These are phyloP conservation scores for Didymella pomorum DNA, from an alignment of 2,329 filamentous ascomycete genomes.

Conservation along the genomic window DNA sequence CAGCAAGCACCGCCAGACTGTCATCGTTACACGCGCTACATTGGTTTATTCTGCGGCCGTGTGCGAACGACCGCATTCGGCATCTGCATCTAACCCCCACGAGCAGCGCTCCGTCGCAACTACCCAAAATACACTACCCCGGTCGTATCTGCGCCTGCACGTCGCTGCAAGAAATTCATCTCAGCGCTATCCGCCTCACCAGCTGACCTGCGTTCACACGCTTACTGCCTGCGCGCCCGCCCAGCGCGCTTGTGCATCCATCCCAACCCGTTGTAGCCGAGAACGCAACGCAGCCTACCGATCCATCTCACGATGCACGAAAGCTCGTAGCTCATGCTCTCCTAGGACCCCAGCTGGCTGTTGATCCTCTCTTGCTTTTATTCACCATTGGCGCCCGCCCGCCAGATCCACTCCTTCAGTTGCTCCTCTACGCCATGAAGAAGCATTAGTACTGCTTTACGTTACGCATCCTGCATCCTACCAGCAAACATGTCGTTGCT, in stretches of 20 bases:
- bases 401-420: slow-evolving; percentile 29
- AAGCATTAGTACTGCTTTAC: slow-evolving; percentile 28
- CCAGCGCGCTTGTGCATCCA: slow-evolving; percentile 44
- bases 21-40: slow-evolving; percentile 19
- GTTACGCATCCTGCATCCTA: slow-evolving; percentile 21
- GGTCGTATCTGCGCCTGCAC: slow-evolving; percentile 21
- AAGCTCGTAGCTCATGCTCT: slow-evolving; percentile 35
- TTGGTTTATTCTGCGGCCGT: slow-evolving; percentile 11
- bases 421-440: slow-evolving; percentile 38
- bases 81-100: slow-evolving; percentile 27
- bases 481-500: slow-evolving; percentile 36
- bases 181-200: slow-evolving; percentile 24
- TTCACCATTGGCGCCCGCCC: slow-evolving; percentile 36
- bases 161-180: slow-evolving; percentile 23
- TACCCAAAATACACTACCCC: slow-evolving; percentile 28
- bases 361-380: slow-evolving; percentile 40
- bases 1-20: background rate
- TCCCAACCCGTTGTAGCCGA: slow-evolving; percentile 34
- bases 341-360: slow-evolving; percentile 38
- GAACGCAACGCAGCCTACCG: slow-evolving; percentile 28
- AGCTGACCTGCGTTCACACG: slow-evolving; percentile 35
- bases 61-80: slow-evolving; percentile 30
- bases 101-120: slow-evolving; percentile 34
- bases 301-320: slow-evolving; percentile 43
- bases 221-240: slow-evolving; percentile 31